Evolutionary conservation across 768 basidiomycete genomes (phyloP).

Genomic region (Saitozyma sp.): DNA sequence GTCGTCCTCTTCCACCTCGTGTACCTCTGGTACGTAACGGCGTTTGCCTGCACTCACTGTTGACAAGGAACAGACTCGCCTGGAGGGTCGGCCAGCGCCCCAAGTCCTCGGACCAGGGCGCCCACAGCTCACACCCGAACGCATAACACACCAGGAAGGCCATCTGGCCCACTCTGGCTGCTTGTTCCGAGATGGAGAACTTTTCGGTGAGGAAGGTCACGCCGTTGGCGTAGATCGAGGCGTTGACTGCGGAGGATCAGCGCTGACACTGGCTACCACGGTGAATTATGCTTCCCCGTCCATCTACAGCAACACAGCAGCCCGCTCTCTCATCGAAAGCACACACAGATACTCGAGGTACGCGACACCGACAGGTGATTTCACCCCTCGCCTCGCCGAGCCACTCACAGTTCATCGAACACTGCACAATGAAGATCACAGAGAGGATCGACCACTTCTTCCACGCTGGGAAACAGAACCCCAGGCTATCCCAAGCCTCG

Average conservation of each 20-base stretch:
- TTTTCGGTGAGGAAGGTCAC: constrained; percentile 32
- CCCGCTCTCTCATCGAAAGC: background rate
- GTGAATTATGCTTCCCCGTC: too few relatives aligned
- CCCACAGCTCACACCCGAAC: constrained; percentile 47
- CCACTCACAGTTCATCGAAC: constrained; percentile 2
- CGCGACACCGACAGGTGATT: too few relatives aligned
- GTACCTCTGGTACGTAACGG: too few relatives aligned
- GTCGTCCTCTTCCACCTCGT: too few relatives aligned
- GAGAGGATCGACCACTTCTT: constrained; percentile 44
- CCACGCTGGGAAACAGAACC: constrained; percentile 17
- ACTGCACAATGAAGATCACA: constrained; percentile 40
- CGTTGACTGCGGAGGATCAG: constrained; percentile 22
- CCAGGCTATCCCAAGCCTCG: constrained; percentile 7
- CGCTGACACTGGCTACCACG: background rate
- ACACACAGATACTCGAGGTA: constrained; percentile 8
- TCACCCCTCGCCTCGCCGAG: too few relatives aligned
- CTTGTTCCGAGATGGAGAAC: constrained; percentile 39
- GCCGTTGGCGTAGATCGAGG: constrained; percentile 42
- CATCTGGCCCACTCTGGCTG: constrained; percentile 40
- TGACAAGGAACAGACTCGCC: constrained; percentile 40
- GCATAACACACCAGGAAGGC: constrained; percentile 46
- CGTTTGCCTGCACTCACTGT: constrained; percentile 37
- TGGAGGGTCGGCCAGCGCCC: constrained; percentile 45
- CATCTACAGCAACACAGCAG: too few relatives aligned
- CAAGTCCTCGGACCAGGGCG: constrained; percentile 43